Base-by-base conservation (phyloP, 345 rosid species). In the Kernera saxatilis region DNA sequence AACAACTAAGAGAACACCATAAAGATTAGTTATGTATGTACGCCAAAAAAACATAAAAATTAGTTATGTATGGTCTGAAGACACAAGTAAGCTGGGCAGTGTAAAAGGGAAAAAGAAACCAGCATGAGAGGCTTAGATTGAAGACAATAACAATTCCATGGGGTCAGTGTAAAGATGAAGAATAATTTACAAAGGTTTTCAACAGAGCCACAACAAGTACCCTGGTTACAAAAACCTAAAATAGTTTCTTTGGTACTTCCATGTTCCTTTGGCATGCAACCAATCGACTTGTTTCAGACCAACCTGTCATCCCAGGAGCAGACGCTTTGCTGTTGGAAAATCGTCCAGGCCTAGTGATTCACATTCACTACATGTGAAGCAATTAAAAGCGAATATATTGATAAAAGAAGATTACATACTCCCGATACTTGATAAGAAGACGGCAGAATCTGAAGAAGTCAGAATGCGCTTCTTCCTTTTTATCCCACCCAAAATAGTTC, bases 271-370 rank as follows among this genome's bases (percentile, higher is more conserved):
- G n/a, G n/a, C n/a, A 87, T 44, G 94, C 97, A 70, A 90, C 98
- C 75, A 87, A 88, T n/a, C 97, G 89, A 77, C 97, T 93, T 75
- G 74, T 80, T 67, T 88, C 84, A 36, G 97, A 88, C 97, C 98
- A 93, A 72, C 88, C 86, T 63, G 98, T 97, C 73, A 46, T 66
- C 62, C 83, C 85, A 46, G 97, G 88, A 77, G 75, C 44, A 93
- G 79, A 79, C 96, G 87, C 76, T 87, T 77, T 62, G 94, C 84
- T 53, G 98, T 93, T 70, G 98, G 98, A 79, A 93, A 93, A 69
- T 86, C 89, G 69, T 80, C 69, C 70, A 89, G 77, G 64, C 96
- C 88, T 56, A 93, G 96, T 48, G 97, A 87, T 77, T 87, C 96
- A 4, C 97, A 86, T 84, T 91, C 96, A 68, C 98, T 93, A 77